Evolutionary conservation across 164 flowering plant genomes (phyloP), one percentile per base, ranked within the genome.

Genomic region (Santalum album): DNA sequence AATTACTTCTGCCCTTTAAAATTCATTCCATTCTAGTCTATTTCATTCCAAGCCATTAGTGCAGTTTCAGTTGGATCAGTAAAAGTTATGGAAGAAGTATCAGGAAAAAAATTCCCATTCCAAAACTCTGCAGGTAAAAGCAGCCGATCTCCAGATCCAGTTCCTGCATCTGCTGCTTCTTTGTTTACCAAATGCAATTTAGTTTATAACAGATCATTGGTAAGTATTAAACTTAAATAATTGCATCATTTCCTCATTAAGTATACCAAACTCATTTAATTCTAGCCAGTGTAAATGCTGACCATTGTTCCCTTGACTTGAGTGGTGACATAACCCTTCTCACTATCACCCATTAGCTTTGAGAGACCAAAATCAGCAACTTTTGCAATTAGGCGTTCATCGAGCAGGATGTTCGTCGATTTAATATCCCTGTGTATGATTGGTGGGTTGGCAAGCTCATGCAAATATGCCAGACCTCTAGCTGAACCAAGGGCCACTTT

Each of bases 261-360:
- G 9, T 3, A 38, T 38, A 9, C 15, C 2, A 38, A 38, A 38
- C 14, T 12, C 14, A 14, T 38, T 10, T 38, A 3, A 38, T 38
- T 14, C 2, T 15, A 38, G 6, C 42, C 17, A 15, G 42, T 14
- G 42, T 38, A 11, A 15, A 54, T 51, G 22, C 73, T 63, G 9
- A 73, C 77, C 77, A 73, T 59, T 56, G 77, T 73, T 6, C 77
- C 77, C 49, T 69, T 73, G n/a, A 73, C 77, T 73, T 73, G 73
- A 50, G 77, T 73, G n/a, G 73, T 57, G 29, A 73, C 56, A 60
- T 73, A 69, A 23, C 25, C 63, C 42, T 52, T 65, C 22, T 56
- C 72, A 43, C 9, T 17, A 26, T 59, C 74, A 23, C 46, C 58
- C 54, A 61, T 23, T 9, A 47, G 65, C 53, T 73, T 73, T 17